phyloP scores from a whole-genome alignment of 2,329 filamentous ascomycete species.

The Alternaria rosae region DNA sequence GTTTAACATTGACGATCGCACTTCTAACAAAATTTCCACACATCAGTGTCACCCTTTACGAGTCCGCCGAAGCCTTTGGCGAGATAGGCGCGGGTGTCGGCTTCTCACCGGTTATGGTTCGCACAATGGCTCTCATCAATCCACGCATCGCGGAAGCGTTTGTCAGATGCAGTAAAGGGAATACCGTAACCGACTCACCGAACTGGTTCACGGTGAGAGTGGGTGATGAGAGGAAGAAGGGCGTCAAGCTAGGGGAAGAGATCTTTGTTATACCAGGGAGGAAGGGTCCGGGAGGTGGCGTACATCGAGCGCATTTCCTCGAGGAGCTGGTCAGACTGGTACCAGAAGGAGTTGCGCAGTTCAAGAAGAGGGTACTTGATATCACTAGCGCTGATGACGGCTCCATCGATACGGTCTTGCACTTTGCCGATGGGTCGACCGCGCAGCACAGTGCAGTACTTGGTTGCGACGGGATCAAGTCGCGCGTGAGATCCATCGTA shows the following conservation, averaged over 20 bases:
- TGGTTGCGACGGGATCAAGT: conserved; percentile 71
- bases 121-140: conserved; percentile 54
- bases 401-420: conserved; percentile 39
- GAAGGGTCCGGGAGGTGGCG: conserved; percentile 41
- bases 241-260: conserved; percentile 21
- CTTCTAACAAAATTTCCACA: conserved; percentile 52
- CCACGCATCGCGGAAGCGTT: conserved; percentile 37
- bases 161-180: conserved; percentile 11
- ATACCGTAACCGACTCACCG: conserved; percentile 20
- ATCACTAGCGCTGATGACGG: conserved; percentile 32
- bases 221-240: conserved; percentile 35
- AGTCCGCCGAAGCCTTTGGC: conserved; percentile 61
- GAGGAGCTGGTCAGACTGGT: conserved; percentile 59
- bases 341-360: conserved; percentile 51
- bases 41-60: conserved; percentile 61
- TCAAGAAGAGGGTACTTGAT: conserved; percentile 50
- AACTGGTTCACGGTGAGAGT: conserved; percentile 35
- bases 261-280: conserved; percentile 34
- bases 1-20: conserved; percentile 61
- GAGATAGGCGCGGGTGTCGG: conserved; percentile 67
- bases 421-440: conserved; percentile 56
- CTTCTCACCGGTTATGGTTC: conserved; percentile 48
- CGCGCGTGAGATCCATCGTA: conserved; percentile 60
- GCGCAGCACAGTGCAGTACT: conserved; percentile 60
- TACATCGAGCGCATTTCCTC: conserved; percentile 60